These are phyloP conservation scores for Paraphaeosphaeria sporulosa DNA, from an alignment of 2,329 filamentous ascomycete species.

Conservation along the genomic window DNA sequence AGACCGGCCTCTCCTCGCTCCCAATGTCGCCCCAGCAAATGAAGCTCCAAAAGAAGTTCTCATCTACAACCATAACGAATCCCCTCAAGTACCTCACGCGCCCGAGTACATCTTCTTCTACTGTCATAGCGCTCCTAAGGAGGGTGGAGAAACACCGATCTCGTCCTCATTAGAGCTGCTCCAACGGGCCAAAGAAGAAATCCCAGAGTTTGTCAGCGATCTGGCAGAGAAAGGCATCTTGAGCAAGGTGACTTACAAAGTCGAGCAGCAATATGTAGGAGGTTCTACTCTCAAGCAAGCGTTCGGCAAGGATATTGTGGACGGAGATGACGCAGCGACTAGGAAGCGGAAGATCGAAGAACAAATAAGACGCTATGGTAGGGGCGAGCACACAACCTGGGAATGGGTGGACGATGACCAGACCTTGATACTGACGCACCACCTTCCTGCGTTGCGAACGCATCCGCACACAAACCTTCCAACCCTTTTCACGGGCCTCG, in stretches of 20 bases:
- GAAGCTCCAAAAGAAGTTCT: conserved; percentile 57
- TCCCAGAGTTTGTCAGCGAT: conserved; percentile 56
- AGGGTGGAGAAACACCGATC: conserved; percentile 56
- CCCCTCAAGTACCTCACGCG: conserved; percentile 59
- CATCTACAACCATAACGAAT: conserved; percentile 62
- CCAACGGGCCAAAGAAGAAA: conserved; percentile 53
- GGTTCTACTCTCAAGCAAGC: conserved; percentile 57
- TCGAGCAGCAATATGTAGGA: conserved; percentile 54
- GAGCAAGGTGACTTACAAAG: conserved; percentile 49
- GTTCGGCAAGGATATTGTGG: conserved; percentile 58
- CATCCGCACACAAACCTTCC: conserved; percentile 56
- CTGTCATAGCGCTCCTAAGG: conserved; percentile 46
- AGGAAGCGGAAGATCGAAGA: conserved; percentile 56
- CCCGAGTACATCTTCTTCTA: conserved; percentile 63
- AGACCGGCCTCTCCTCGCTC: conserved; percentile 53
- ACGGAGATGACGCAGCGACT: conserved; percentile 54
- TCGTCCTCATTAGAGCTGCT: conserved; percentile 59
- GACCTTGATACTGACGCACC: conserved; percentile 52
- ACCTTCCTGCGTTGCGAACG: conserved; percentile 56
- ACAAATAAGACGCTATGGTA: conserved; percentile 57
- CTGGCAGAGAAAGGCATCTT: conserved; percentile 56
- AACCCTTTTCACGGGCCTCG: conserved; percentile 57
- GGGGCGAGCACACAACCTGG: conserved; percentile 57
- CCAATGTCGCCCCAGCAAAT: conserved; percentile 58
- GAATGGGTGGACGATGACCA: conserved; percentile 57